Evolutionary conservation across 495 filamentous ascomycete genomes (phyloP).

Genomic region (Lentithecium fluviatile): DNA sequence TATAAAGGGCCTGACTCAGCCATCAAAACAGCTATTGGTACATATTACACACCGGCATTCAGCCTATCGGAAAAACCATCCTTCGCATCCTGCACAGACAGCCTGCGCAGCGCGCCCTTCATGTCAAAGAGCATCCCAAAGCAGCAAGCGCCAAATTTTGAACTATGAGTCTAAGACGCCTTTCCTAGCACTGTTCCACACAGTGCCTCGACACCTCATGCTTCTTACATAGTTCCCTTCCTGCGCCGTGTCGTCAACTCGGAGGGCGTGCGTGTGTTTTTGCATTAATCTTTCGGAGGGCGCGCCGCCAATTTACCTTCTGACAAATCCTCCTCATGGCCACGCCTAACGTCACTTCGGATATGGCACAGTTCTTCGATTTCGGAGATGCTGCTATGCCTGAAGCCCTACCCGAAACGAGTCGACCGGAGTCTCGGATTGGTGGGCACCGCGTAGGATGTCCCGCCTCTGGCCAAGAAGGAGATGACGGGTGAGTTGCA

Average conservation of each 20-base stretch:
- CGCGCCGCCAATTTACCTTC: not conserved
- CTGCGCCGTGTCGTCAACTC: conserved; percentile 4
- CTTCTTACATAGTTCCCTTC: conserved; percentile 8
- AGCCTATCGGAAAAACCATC: not conserved
- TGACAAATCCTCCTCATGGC: conserved; percentile 23
- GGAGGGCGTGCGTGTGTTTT: conserved; percentile 11
- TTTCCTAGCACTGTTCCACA: too few species aligned
- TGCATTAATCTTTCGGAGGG: not conserved
- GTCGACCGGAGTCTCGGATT: conserved; percentile 2
- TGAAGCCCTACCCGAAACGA: conserved; percentile 18
- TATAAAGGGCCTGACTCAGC: too few species aligned
- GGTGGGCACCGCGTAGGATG: not conserved
- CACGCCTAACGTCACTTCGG: conserved; percentile 18
- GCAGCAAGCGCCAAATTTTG: not conserved
- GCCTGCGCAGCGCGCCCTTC: not conserved
- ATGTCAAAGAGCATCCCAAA: not conserved
- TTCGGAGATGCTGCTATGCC: conserved; percentile 36
- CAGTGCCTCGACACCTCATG: not conserved
- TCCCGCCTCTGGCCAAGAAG: conserved; percentile 23
- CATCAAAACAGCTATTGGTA: too few species aligned
- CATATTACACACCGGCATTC: not conserved
- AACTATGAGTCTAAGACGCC: too few species aligned
- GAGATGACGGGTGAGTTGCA: conserved; percentile 13
- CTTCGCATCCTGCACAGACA: not conserved
- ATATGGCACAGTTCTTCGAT: conserved; percentile 39